Conservation (phyloP, 306 rosid genomes). For the Malus sylvestris region DNA sequence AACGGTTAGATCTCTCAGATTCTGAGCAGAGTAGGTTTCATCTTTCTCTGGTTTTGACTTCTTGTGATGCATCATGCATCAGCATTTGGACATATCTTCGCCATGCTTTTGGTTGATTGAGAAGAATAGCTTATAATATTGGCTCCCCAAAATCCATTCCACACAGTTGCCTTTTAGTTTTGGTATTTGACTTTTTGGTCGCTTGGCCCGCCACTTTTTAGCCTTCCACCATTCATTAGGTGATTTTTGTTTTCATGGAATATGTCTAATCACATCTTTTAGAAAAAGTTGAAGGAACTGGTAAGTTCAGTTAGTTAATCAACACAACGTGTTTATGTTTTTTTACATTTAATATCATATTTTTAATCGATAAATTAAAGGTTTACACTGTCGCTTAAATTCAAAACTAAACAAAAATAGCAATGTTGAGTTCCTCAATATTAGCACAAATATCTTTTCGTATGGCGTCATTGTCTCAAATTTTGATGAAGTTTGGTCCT, state of each 20-base stretch:
- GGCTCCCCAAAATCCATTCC: not conserved
- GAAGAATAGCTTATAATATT: not conserved
- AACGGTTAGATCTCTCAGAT: not conserved
- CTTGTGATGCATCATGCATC: not conserved
- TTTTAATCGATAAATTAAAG: too few species aligned
- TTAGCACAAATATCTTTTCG: not conserved
- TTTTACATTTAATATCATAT: too few species aligned
- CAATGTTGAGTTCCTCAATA: not conserved
- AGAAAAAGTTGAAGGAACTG: not conserved
- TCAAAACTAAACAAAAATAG: not conserved
- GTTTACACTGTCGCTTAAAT: not conserved
- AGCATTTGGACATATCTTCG: not conserved
- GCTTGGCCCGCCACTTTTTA: slow-evolving; percentile 10
- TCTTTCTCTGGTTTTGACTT: slow-evolving; percentile 4
- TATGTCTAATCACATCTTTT: not conserved
- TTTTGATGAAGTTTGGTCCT: not conserved
- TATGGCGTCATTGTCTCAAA: not conserved
- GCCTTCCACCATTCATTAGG: not conserved
- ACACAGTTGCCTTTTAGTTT: not conserved
- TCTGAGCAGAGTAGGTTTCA: not conserved
- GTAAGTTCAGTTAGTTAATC: too few species aligned
- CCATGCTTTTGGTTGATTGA: not conserved
- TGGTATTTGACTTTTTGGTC: not conserved
- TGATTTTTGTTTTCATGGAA: not conserved
- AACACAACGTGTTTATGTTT: too few species aligned